Conservation (phyloP, 768 basidiomycete genomes). For the Phlebiopsis flavidoalba region DNA sequence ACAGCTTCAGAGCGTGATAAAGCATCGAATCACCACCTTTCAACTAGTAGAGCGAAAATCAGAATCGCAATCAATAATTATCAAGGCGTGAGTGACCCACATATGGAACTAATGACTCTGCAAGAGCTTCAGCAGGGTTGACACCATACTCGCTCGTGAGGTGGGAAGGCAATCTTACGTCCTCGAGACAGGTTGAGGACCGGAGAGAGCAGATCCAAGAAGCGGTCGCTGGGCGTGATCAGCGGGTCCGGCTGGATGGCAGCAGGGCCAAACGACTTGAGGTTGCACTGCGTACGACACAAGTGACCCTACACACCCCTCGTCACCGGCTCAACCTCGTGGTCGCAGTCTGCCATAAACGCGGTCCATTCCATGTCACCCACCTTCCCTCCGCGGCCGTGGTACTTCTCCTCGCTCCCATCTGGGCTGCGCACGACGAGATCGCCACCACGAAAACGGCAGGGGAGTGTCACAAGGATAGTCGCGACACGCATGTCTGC, state of each 20-base stretch:
- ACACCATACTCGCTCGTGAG: constrained; percentile 63
- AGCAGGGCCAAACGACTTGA: constrained; percentile 60
- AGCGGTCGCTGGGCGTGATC: constrained; percentile 66
- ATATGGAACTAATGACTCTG: constrained; percentile 64
- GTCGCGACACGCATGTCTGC: constrained; percentile 72
- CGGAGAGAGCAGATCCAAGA: constrained; percentile 67
- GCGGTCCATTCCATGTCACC: constrained; percentile 78
- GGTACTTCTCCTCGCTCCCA: constrained; percentile 56
- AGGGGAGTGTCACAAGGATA: constrained; percentile 67
- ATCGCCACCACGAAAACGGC: constrained; percentile 66
- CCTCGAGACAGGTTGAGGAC: constrained; percentile 71
- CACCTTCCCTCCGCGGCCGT: constrained; percentile 53
- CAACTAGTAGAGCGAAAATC: constrained; percentile 37
- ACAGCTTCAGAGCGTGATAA: constrained; percentile 72
- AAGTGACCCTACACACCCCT: constrained; percentile 35
- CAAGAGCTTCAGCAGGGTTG: constrained; percentile 63
- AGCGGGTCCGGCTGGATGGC: constrained; percentile 52
- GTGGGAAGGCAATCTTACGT: constrained; percentile 67
- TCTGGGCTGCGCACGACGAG: constrained; percentile 53
- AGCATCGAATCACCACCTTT: constrained; percentile 74
- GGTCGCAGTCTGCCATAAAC: constrained; percentile 68
- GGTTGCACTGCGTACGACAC: constrained; percentile 54
- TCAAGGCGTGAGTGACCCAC: constrained; percentile 36
- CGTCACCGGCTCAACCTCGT: constrained; percentile 66
- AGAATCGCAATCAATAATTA: not conserved